Conservation (phyloP, 164 flowering plant genomes). For the Nelumbo lutea region DNA sequence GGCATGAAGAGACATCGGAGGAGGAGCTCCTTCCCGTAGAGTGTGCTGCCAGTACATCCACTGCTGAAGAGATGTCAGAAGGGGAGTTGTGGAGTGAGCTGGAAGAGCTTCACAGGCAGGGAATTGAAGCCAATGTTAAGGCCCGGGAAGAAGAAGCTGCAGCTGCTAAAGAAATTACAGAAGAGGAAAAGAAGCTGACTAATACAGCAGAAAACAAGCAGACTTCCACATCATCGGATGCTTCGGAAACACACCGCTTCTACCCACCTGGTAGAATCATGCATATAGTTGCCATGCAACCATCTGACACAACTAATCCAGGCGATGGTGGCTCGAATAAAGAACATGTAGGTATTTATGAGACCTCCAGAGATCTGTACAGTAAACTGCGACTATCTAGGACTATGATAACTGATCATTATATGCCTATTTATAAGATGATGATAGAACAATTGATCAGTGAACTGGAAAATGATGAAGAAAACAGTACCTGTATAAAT, state of each 20-base stretch:
- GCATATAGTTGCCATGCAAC: slow-evolving; percentile 60
- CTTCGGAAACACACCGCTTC: slow-evolving; percentile 50
- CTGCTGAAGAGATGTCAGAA: slow-evolving; percentile 56
- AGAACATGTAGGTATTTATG: slow-evolving; percentile 59
- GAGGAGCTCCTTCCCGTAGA: slow-evolving; percentile 34
- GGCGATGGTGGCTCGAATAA: slow-evolving; percentile 24
- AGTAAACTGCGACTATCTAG: slow-evolving; percentile 76
- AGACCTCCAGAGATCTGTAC: slow-evolving; percentile 77
- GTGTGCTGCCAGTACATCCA: slow-evolving; percentile 26
- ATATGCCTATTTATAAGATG: slow-evolving; percentile 92
- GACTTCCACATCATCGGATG: slow-evolving; percentile 30
- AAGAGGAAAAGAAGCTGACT: slow-evolving; percentile 53
- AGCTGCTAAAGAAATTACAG: slow-evolving; percentile 58
- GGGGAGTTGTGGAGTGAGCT: slow-evolving; percentile 80
- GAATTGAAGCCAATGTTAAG: slow-evolving; percentile 28
- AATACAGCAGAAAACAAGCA: slow-evolving; percentile 39
- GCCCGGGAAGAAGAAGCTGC: slow-evolving; percentile 61
- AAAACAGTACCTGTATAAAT: slow-evolving; percentile 16
- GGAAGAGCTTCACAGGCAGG: slow-evolving; percentile 69
- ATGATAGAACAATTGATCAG: slow-evolving; percentile 70
- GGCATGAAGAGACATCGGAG: slow-evolving; percentile 51
- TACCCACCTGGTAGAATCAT: slow-evolving; percentile 90
- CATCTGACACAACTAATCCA: slow-evolving; percentile 15
- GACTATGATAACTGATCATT: slow-evolving; percentile 94
- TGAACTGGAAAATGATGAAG: slow-evolving; percentile 54